Evolutionary conservation across 2,329 filamentous ascomycete species (phyloP), one percentile per base, ranked within the genome.

Genomic region (Trichoderma sp.): DNA sequence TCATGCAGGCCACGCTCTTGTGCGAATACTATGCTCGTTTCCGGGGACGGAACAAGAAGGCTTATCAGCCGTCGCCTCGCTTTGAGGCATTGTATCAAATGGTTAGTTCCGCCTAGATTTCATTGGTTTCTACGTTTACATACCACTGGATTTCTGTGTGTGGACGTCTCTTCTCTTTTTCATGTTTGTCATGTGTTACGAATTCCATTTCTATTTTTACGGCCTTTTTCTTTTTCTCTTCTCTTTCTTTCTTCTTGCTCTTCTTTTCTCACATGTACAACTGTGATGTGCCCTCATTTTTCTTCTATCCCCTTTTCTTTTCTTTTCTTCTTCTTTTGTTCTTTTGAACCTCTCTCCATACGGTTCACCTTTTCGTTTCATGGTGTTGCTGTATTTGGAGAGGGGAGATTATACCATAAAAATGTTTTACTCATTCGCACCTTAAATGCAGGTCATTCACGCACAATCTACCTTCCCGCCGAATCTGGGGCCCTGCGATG

Each of bases 11-110:
- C 23, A 83, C 88, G 75, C 77, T 87, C 74, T 81, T 88, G 23
- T 88, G 85, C 80, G 87, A 88, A 78, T 83, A 85, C 76, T 88
- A 87, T 75, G 80, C 85, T 65, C 84, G 86, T 71, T 88, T 88
- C 78, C 82, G 87, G 72, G 87, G 87, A 76, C 83, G 83, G 74
- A 85, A 79, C 66, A 80, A 84, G 79, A 82, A 83, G 50, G 81
- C 82, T 53, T 83, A 84, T 69, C 81, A 80, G 72, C 80, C 85
- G 73, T 88, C 87, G 74, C 78, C 82, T 73, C 80, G 81, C 74
- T 88, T 88, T 78, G 81, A 82, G 76, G 80, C 80, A 71, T 77
- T 88, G 73, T 88, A 85, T 80, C 82, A 85, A 79, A 86, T 85
- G 82, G 86, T 88, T 80, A 85, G 86, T 85, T 55, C 61, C 59